Base-by-base conservation (phyloP, 179 eudicot species). In the Drosera spatulata region DNA sequence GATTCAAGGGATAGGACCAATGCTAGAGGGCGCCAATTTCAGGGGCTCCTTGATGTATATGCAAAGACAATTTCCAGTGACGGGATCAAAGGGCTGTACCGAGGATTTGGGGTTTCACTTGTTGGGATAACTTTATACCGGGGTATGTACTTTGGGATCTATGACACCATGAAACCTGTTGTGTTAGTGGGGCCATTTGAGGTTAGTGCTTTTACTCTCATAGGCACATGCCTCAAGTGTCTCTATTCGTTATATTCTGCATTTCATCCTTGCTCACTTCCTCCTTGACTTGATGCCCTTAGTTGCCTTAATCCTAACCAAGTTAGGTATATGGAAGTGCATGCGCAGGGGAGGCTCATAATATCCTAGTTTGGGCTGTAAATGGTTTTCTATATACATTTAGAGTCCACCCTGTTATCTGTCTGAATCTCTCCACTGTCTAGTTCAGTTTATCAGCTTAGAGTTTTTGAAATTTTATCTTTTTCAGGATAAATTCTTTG, bases 41-140 rank as follows among this genome's bases (percentile, higher is more conserved):
- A 75, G 43, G 99, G 99, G 58, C 62, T 94, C 55, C n/a, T 61
- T 53, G 99, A 94, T 83, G 99, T 90, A 55, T 94, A 94, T 58
- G 65, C 74, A 14, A 87, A 94, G 69, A 94, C 99, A 44, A 60
- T 80, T 70, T 80, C 85, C 61, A 85, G 71, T 15, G 99, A 94
- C 78, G 99, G 99, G 55, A 39, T 94, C 61, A 57, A 53, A 14
- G 99, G 99, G 13, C 88, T 85, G 39, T 93, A 93, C 67, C 89
- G 97, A 11, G 99, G 97, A 54, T 93, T 90, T 69, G 77, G 96
- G 49, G 95, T 70, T 52, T 94, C 99, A 33, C 85, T 94, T 6
- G 60, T 83, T 58, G 99, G 99, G 64, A 94, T 94, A 45, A 94
- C 99, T 68, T 86, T 94, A 43, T 94, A 94, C 61, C 83, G 99